Conservation (phyloP, 495 filamentous ascomycete genomes). For the Aspergillus asperescens region DNA sequence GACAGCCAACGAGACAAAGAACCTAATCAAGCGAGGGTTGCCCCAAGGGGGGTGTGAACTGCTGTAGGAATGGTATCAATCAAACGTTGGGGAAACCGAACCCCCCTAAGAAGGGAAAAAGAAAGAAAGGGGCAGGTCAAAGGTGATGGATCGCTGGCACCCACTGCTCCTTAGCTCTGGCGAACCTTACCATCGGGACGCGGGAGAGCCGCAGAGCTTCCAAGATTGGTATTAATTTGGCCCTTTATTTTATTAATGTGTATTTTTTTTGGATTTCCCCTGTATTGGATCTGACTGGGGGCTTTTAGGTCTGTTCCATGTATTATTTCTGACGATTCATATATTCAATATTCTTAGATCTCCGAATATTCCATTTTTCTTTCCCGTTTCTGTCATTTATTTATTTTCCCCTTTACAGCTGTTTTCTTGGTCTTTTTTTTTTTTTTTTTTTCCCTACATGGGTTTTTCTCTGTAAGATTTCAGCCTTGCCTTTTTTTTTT, state of each 20-base stretch:
- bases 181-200: conserved; percentile 34
- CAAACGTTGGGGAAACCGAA: neutral
- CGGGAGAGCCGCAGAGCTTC: conserved; percentile 32
- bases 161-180: conserved; percentile 21
- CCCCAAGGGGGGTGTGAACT: too few relatives aligned
- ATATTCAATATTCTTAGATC: too few relatives aligned
- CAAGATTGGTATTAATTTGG: neutral
- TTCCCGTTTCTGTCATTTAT: conserved; percentile 12
- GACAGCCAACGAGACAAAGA: too few relatives aligned
- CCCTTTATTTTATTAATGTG: conserved; percentile 1
- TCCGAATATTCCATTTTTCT: conserved; percentile 14
- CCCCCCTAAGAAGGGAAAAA: conserved; percentile 14
- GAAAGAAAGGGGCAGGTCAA: conserved; percentile 29
- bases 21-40: too few relatives aligned
- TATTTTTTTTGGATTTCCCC: conserved; percentile 6
- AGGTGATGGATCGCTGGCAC: conserved; percentile 19
- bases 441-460: conserved; percentile 10
- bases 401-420: conserved; percentile 12
- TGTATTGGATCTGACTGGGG: neutral
- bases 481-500: conserved; percentile 10
- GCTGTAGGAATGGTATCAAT: neutral
- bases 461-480: conserved; percentile 14
- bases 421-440: conserved; percentile 6
- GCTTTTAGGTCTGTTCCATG: conserved; percentile 9
- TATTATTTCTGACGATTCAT: conserved; percentile 14